phyloP scores from a whole-genome alignment of 1,139 yeast genomes.

The Barnettozyma hawaiiensis region DNA sequence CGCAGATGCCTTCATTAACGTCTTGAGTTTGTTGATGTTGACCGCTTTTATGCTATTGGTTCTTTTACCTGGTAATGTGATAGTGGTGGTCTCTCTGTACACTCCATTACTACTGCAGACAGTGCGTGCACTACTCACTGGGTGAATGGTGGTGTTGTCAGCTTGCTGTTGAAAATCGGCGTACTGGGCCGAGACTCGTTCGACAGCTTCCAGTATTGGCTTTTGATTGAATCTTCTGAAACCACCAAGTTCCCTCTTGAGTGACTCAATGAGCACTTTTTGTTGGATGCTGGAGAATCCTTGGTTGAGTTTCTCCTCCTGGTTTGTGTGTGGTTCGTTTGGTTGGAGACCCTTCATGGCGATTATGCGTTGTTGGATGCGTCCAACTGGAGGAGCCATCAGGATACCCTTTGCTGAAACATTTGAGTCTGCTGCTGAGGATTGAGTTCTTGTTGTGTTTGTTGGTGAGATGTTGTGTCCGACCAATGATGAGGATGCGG shows the following conservation, averaged over 20 bases:
- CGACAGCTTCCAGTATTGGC: constrained; percentile 11
- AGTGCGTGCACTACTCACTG: neutral
- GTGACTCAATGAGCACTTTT: constrained; percentile 19
- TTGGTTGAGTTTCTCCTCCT: constrained; percentile 1
- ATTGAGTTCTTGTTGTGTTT: neutral
- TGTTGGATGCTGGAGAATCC: constrained; percentile 20
- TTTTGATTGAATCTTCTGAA: constrained; percentile 19
- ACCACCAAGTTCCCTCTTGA: constrained; percentile 20
- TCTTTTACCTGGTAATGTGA: too few species aligned
- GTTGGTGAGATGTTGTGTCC: neutral
- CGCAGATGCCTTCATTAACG: constrained; percentile 8
- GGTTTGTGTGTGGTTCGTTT: constrained; percentile 7
- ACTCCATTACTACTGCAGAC: neutral
- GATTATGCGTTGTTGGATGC: constrained; percentile 23
- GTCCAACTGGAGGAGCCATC: constrained; percentile 14
- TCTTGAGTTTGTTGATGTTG: constrained; percentile 7
- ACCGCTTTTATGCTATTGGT: neutral
- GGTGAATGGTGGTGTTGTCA: neutral
- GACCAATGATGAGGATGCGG: neutral
- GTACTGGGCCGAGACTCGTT: neutral
- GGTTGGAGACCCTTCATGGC: constrained; percentile 17
- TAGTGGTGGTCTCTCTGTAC: too few species aligned
- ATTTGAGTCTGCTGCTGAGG: neutral
- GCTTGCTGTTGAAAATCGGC: neutral
- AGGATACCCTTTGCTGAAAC: neutral